These are phyloP conservation scores for Aspergillus intermedius DNA, from an alignment of 2,329 filamentous ascomycete species.

Conservation along the genomic window DNA sequence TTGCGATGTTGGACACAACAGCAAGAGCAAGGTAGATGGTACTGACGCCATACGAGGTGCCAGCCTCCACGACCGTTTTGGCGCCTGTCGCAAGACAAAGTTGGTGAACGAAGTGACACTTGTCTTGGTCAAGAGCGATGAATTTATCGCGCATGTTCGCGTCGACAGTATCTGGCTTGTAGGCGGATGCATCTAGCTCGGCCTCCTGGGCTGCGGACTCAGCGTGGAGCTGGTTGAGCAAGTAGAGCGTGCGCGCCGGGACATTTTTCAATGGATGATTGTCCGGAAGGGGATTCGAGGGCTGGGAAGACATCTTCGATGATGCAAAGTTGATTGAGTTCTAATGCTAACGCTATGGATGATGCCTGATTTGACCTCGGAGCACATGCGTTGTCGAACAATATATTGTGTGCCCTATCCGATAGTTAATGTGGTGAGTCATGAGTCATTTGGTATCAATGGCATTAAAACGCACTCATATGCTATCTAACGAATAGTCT, in stretches of 20 bases:
- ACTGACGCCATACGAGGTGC: slow-evolving; percentile 56
- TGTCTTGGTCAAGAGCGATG: slow-evolving; percentile 54
- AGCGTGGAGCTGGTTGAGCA: slow-evolving; percentile 27
- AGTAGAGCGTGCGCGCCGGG: slow-evolving; percentile 10
- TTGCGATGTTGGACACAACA: slow-evolving; percentile 42
- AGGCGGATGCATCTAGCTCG: slow-evolving; percentile 15
- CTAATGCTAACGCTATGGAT: no score
- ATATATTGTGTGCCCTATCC: no score
- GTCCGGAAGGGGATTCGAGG: no score
- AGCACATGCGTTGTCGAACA: no score
- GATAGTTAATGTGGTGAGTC: no score
- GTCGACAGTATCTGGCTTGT: slow-evolving; percentile 22
- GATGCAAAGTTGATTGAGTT: no score
- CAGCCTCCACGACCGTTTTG: slow-evolving; percentile 51
- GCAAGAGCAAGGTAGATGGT: slow-evolving; percentile 59
- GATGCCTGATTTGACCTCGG: no score
- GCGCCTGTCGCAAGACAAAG: slow-evolving; percentile 46
- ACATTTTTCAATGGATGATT: background rate
- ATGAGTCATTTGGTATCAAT: no score
- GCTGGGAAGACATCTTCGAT: no score
- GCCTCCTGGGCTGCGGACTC: slow-evolving; percentile 29
- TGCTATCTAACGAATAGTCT: no score
- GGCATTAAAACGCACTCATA: no score
- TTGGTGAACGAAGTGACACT: slow-evolving; percentile 52
- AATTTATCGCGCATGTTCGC: slow-evolving; percentile 50